Evolutionary conservation across 495 filamentous ascomycete genomes (phyloP), one percentile per base, ranked within the genome.

Genomic region (Neurospora sp.): DNA sequence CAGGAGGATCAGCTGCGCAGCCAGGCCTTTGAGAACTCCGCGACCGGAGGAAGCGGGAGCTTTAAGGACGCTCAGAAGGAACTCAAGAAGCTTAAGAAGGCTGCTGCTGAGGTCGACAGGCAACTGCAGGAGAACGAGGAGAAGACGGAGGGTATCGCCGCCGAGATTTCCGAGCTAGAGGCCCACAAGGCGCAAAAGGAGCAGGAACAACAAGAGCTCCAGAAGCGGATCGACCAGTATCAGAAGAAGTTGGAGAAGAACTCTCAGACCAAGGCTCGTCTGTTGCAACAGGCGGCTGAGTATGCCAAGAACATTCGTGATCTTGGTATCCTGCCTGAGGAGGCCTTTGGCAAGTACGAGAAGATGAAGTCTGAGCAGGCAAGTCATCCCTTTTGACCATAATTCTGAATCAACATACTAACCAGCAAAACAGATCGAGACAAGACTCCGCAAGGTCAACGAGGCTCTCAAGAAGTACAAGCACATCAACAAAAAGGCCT

Each of bases 401-500:
- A 3, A 1, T 12, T 12, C 48, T 27, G 46, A 18, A 70, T 71
- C n/a, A 69, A 41, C 22, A 7, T 35, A 74, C 78, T 78, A 74
- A 80, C 77, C 37, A 39, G 18, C 12, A 12, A 41, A 44, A 10
- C 75, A 91, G 87, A 89, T 97, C 35, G 89, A 93, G n/a, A 90
- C 91, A 76, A 91, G 91, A 31, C 89, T 99, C 9, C 91, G 96
- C 81, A 97, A 96, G 80, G 93, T 95, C 80, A 97, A 97, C 77
- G 93, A 97, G 73, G 88, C 91, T 0, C 86, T 99, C 59, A 98
- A 98, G 83, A 97, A 98, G 79, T 98, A 94, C 84, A 92, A 91
- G 41, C 93, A 97, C 77, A 93, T 99, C 78, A 99, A 99, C 87
- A 99, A 98, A 84, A 99, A 99, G 81, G 96, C 96, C 0, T 97